Conservation (phyloP, 768 basidiomycete genomes). For the Porphyrellus cyaneotinctus region DNA sequence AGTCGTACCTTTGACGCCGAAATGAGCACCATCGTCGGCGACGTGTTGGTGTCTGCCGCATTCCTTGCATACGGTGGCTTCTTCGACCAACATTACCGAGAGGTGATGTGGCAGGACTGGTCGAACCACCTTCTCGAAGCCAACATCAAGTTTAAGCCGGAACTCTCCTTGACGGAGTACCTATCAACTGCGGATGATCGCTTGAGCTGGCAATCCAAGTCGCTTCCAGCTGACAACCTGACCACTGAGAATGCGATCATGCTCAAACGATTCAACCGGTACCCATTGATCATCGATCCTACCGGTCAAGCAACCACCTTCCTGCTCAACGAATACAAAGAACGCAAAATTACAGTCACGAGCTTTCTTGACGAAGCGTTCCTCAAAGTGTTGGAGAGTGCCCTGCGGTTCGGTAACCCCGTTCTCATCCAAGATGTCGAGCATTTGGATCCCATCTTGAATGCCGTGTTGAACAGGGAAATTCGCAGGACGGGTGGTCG, state of each 20-base stretch:
- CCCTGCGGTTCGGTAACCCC: constrained; percentile 97
- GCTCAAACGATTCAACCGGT: constrained; percentile 96
- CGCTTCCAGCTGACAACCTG: constrained; percentile 91
- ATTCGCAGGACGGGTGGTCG: constrained; percentile 94
- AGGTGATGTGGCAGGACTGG: constrained; percentile 97
- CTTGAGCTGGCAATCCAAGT: constrained; percentile 91
- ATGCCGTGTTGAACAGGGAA: constrained; percentile 95
- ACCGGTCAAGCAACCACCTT: constrained; percentile 96
- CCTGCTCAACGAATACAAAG: constrained; percentile 90
- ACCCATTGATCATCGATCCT: constrained; percentile 96
- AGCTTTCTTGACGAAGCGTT: constrained; percentile 99
- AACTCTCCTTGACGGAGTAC: constrained; percentile 92
- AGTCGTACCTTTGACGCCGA: constrained; percentile 95
- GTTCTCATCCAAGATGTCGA: constrained; percentile 98
- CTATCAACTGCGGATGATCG: constrained; percentile 96
- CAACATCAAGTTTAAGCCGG: constrained; percentile 85
- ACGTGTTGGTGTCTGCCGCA: constrained; percentile 91
- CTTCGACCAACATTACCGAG: constrained; percentile 98
- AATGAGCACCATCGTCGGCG: constrained; percentile 98
- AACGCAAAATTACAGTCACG: constrained; percentile 95
- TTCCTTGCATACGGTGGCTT: constrained; percentile 97
- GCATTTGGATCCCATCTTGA: constrained; percentile 94
- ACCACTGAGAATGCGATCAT: constrained; percentile 99
- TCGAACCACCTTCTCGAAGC: constrained; percentile 83
- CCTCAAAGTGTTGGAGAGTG: constrained; percentile 96